phyloP scores from a whole-genome alignment of 305 asterid genomes.

The Fraxinus dipetala region DNA sequence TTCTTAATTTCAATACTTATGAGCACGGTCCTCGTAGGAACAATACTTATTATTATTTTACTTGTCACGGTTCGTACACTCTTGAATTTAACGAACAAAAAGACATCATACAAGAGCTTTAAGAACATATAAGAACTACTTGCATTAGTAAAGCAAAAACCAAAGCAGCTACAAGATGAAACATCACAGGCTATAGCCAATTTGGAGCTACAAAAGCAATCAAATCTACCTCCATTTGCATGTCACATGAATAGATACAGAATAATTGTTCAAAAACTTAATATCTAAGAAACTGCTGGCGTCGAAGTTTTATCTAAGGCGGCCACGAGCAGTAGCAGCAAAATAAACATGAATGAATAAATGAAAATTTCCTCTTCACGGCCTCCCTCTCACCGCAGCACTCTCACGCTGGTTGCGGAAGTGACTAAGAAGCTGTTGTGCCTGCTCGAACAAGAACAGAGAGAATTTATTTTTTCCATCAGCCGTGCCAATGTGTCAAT shows the following conservation, averaged over 20 bases:
- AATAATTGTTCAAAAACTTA: constrained; percentile 7
- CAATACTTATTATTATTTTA: not conserved
- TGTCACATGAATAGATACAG: constrained; percentile 24
- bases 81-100: constrained; percentile 1
- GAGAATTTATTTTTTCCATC: not conserved
- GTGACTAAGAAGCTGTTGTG: constrained; percentile 85
- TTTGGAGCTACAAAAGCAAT: constrained; percentile 26
- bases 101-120: constrained; percentile 19
- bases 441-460: constrained; percentile 39
- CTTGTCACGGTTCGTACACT: not conserved
- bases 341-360: constrained; percentile 5
- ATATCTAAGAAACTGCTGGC: constrained; percentile 20
- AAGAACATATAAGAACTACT: constrained; percentile 23
- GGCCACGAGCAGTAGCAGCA: constrained; percentile 17
- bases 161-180: constrained; percentile 26
- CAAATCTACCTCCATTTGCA: constrained; percentile 29
- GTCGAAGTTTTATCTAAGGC: constrained; percentile 26
- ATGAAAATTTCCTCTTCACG: constrained; percentile 28
- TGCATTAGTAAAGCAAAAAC: constrained; percentile 19
- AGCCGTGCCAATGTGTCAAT: not conserved
- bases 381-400: constrained; percentile 48
- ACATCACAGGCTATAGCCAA: constrained; percentile 30
- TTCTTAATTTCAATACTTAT: not conserved
- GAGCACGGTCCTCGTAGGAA: not conserved
- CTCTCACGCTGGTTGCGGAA: constrained; percentile 80